phyloP scores from a whole-genome alignment of 441 rosid genomes.

The Erysimum cheiri region DNA sequence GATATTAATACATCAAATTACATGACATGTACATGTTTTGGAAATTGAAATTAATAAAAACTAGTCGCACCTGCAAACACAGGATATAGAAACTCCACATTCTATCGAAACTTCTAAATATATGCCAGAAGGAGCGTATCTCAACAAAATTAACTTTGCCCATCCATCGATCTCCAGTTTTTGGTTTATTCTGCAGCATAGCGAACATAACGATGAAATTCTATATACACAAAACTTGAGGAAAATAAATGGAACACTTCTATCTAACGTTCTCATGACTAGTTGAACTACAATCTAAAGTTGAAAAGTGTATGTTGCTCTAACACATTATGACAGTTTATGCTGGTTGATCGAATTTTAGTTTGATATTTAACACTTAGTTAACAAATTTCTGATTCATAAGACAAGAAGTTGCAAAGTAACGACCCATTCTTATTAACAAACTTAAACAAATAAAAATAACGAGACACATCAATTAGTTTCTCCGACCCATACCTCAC shows the following conservation, averaged over 20 bases:
- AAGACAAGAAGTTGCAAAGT: not conserved
- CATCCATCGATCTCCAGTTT: conserved; percentile 49
- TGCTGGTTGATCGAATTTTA: not conserved
- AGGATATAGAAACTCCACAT: conserved; percentile 77
- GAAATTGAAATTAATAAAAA: conserved; percentile 8
- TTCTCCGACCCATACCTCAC: conserved; percentile 44
- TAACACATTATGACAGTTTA: conserved; percentile 12
- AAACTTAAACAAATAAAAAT: not conserved
- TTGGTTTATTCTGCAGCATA: conserved; percentile 54
- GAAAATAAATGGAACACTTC: not conserved
- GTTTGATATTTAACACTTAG: not conserved
- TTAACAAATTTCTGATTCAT: not conserved
- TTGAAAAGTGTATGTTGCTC: not conserved
- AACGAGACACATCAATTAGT: conserved; percentile 5
- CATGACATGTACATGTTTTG: conserved; percentile 17
- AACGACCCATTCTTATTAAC: too few species aligned
- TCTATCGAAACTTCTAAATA: conserved; percentile 75
- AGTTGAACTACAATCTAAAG: conserved; percentile 14
- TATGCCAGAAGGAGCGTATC: conserved; percentile 70
- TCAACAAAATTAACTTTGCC: conserved; percentile 73
- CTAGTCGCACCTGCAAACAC: conserved; percentile 54
- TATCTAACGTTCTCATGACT: conserved; percentile 5
- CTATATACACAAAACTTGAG: not conserved
- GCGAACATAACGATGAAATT: conserved; percentile 14
- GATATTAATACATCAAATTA: conserved; percentile 22